Percentiles rank a stretch among this genome's conserved stretches.
Evolutionary conservation across 2,329 filamentous ascomycete genomes (phyloP).

Genomic region (Penicillium janthinellum): DNA sequence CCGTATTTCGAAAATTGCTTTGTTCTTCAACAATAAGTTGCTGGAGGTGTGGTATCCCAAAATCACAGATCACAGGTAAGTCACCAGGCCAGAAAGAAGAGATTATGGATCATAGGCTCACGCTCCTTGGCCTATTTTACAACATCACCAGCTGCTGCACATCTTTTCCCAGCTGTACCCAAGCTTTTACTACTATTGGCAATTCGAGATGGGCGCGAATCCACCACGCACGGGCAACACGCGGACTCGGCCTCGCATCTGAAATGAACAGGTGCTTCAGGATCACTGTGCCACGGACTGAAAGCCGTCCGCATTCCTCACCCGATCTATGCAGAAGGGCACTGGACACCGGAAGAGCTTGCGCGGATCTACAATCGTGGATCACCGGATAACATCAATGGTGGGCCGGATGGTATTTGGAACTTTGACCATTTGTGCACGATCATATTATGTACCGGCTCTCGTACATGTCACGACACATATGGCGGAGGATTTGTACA

Average conservation of each 20-base stretch:
- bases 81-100: no score
- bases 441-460: slow-evolving; percentile 34
- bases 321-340: slow-evolving; percentile 59
- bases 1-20: slow-evolving; percentile 40
- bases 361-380: slow-evolving; percentile 60
- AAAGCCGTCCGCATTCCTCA: slow-evolving; percentile 71
- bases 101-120: slow-evolving; percentile 7
- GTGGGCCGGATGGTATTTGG: slow-evolving; percentile 46
- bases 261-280: slow-evolving; percentile 75
- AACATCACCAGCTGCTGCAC: slow-evolving; percentile 61
- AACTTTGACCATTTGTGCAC: slow-evolving; percentile 32
- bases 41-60: slow-evolving; percentile 34
- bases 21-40: slow-evolving; percentile 36
- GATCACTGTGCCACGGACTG: slow-evolving; percentile 73
- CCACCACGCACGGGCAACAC: slow-evolving; percentile 69
- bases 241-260: slow-evolving; percentile 71
- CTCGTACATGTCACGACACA: slow-evolving; percentile 33
- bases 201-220: slow-evolving; percentile 74
- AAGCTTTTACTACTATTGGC: slow-evolving; percentile 69
- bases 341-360: slow-evolving; percentile 58
- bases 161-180: slow-evolving; percentile 65
- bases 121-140: slow-evolving; percentile 25
- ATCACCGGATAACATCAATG: slow-evolving; percentile 48
- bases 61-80: slow-evolving; percentile 30
- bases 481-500: slow-evolving; percentile 55